These are phyloP conservation scores for Mycena olivaceomarginata DNA, from an alignment of 768 basidiomycete species.

Conservation along the genomic window DNA sequence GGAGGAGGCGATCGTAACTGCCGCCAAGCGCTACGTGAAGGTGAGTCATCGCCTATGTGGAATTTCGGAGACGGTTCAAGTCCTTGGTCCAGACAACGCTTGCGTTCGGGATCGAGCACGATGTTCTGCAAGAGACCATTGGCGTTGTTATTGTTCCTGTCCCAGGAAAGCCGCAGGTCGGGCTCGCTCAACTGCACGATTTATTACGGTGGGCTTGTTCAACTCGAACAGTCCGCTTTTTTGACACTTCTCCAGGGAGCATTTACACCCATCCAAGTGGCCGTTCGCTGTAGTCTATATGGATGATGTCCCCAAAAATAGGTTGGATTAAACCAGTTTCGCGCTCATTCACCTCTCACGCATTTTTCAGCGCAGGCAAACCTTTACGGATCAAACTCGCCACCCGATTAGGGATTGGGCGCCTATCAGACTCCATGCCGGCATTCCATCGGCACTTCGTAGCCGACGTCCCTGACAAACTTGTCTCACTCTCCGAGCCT, in stretches of 20 bases:
- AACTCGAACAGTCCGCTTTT: not conserved
- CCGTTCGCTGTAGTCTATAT: conserved; percentile 69
- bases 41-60: conserved; percentile 42
- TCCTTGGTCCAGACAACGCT: conserved; percentile 54
- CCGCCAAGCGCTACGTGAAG: conserved; percentile 63
- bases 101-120: conserved; percentile 67
- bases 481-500: conserved; percentile 58
- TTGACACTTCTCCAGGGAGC: conserved; percentile 52
- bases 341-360: not conserved
- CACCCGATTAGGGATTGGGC: conserved; percentile 60
- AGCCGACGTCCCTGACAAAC: conserved; percentile 55
- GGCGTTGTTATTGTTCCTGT: conserved; percentile 65
- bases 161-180: conserved; percentile 58
- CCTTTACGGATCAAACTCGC: conserved; percentile 65
- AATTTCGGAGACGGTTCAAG: not conserved
- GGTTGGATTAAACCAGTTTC: conserved; percentile 19
- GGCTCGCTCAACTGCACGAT: conserved; percentile 63
- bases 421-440: conserved; percentile 58
- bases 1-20: conserved; percentile 70
- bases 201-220: conserved; percentile 54
- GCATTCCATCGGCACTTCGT: conserved; percentile 63
- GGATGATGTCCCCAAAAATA: conserved; percentile 68
- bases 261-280: conserved; percentile 70
- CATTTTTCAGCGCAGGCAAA: conserved; percentile 58
- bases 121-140: conserved; percentile 68